phyloP scores from a whole-genome alignment of 768 basidiomycete species.

The Clitopilus hobsonii region DNA sequence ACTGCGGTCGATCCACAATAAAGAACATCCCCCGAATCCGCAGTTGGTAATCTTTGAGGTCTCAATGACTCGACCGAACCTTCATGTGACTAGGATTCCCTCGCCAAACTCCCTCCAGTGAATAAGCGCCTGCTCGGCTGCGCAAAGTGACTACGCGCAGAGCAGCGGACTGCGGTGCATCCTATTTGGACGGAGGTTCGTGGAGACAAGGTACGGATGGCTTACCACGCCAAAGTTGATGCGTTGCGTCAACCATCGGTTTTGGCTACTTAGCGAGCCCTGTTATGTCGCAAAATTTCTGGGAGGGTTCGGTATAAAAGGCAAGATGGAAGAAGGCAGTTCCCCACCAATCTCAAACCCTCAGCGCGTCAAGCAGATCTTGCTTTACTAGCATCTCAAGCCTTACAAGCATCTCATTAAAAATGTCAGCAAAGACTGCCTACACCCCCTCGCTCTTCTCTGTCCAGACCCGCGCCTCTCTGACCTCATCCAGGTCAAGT shows the following conservation, averaged over 20 bases:
- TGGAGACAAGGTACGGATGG: neutral
- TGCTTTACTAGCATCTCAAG: too few relatives aligned
- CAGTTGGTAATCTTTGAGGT: neutral
- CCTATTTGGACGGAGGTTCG: neutral
- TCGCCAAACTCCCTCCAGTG: neutral
- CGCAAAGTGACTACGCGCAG: neutral
- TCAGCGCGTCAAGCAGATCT: neutral
- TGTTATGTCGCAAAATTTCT: neutral
- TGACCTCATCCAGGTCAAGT: neutral
- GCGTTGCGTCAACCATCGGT: neutral
- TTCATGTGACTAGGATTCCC: conserved; percentile 10
- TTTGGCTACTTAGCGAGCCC: neutral
- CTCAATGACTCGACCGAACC: neutral
- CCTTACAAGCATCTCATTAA: too few relatives aligned
- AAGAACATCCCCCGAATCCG: neutral
- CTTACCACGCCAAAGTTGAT: neutral
- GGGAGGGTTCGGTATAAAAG: neutral
- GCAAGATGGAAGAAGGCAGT: too few relatives aligned
- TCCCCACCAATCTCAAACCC: too few relatives aligned
- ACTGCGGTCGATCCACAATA: too few relatives aligned
- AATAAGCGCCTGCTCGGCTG: neutral
- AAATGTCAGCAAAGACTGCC: neutral
- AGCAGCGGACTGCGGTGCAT: neutral
- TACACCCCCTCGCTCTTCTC: neutral
- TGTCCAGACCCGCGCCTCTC: neutral